Evolutionary conservation across 225 moss, liverwort and hornwort species (phyloP).

Genomic region (Marchantia paleacea): DNA sequence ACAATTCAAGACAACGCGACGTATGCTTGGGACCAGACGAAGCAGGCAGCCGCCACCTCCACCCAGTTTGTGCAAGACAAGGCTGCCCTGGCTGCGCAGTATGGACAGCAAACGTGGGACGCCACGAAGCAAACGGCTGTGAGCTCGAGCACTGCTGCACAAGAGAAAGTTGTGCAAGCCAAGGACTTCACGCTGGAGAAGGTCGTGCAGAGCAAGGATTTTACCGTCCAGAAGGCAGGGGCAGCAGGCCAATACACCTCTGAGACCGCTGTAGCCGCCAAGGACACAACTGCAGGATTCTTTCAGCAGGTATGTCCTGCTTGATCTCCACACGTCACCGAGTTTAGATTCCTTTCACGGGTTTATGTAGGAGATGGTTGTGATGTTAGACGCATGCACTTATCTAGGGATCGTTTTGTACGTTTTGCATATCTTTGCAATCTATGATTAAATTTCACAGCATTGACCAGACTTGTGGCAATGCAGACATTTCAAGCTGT

Average conservation of each 20-base stretch:
- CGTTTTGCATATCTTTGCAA: no score
- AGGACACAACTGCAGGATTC: neutral
- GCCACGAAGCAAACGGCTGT: neutral
- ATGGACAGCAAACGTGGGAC: neutral
- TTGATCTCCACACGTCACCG: no score
- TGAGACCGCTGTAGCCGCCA: neutral
- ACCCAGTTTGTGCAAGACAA: neutral
- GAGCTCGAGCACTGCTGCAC: neutral
- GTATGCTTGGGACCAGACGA: constrained; percentile 3
- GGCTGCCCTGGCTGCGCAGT: neutral
- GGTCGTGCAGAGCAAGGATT: neutral
- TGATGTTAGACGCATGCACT: no score
- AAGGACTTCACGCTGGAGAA: neutral
- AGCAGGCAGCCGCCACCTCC: neutral
- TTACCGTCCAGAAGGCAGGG: neutral
- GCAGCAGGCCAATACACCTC: neutral
- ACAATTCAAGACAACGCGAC: neutral
- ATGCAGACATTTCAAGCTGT: neutral
- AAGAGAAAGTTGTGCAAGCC: neutral
- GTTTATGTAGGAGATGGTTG: no score
- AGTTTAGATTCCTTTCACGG: no score
- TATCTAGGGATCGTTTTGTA: no score
- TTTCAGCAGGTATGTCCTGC: neutral
- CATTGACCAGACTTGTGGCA: no score
- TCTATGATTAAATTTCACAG: no score